A percentile compares a stretch with the other conserved stretches of the same genome.
Evolutionary conservation across 345 rosid species (phyloP).

Genomic region (Populus tremula): DNA sequence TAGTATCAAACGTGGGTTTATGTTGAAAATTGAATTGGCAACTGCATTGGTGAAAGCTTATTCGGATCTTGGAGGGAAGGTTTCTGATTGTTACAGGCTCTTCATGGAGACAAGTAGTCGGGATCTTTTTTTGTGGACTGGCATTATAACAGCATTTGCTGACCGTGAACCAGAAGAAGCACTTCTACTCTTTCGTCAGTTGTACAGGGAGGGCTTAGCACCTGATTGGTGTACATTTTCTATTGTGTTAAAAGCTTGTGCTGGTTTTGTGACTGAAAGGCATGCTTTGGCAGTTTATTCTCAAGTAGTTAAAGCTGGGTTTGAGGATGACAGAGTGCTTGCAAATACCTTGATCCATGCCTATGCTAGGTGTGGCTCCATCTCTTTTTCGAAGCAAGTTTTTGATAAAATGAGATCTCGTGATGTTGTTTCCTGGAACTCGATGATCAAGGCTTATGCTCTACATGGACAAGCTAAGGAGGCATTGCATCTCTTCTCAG

Average conservation of each 20-base stretch:
- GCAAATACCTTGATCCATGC: conserved; percentile 79
- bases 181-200: conserved; percentile 53
- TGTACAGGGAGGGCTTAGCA: conserved; percentile 41
- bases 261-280: conserved; percentile 61
- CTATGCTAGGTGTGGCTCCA: conserved; percentile 71
- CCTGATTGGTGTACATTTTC: conserved; percentile 86
- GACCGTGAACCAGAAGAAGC: conserved; percentile 63
- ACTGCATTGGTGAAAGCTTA: conserved; percentile 77
- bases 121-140: conserved; percentile 78
- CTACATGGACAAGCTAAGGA: conserved; percentile 74
- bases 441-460: conserved; percentile 80
- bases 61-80: conserved; percentile 56
- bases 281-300: conserved; percentile 60
- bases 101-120: conserved; percentile 46
- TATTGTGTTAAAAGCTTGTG: conserved; percentile 72
- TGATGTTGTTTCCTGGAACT: conserved; percentile 77
- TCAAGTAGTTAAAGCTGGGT: conserved; percentile 58
- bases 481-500: conserved; percentile 50
- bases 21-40: conserved; percentile 55
- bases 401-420: conserved; percentile 54
- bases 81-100: conserved; percentile 54
- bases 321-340: conserved; percentile 56
- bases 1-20: conserved; percentile 50
- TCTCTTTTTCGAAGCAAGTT: conserved; percentile 57
- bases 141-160: conserved; percentile 71